phyloP scores from a whole-genome alignment of 305 asterid genomes.

The Rubia peregrina region DNA sequence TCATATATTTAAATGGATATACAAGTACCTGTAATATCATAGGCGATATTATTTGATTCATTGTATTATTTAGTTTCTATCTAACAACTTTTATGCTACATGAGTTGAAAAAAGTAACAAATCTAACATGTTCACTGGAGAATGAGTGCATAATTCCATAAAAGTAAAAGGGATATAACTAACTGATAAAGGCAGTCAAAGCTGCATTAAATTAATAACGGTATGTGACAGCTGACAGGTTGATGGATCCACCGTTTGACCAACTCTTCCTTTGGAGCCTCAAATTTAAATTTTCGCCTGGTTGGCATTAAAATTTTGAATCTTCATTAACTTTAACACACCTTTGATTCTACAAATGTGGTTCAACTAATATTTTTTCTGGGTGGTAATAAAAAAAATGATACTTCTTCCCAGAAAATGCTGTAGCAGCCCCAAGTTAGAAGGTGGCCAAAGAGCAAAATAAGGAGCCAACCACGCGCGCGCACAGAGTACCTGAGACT shows the following conservation, averaged over 20 bases:
- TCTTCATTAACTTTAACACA: background rate
- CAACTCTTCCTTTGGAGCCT: constrained; percentile 7
- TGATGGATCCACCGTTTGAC: too few species aligned
- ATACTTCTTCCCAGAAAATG: background rate
- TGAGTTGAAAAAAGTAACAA: too few species aligned
- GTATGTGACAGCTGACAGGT: constrained; percentile 6
- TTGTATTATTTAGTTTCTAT: too few species aligned
- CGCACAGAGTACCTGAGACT: background rate
- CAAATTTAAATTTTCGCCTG: background rate
- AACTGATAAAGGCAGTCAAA: constrained; percentile 13
- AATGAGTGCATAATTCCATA: background rate
- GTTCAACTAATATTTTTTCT: background rate
- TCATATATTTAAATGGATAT: too few species aligned
- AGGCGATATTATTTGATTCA: too few species aligned
- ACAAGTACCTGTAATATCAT: too few species aligned
- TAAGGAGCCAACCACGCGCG: constrained; percentile 11
- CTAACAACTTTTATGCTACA: too few species aligned
- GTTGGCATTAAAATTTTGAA: background rate
- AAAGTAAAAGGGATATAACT: constrained; percentile 10
- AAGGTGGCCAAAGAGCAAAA: constrained; percentile 7
- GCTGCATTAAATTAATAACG: constrained; percentile 14
- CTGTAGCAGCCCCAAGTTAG: background rate
- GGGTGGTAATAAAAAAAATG: background rate
- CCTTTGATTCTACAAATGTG: background rate
- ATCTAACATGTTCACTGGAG: too few species aligned